A percentile compares a stretch with the other conserved stretches of the same genome.
These are phyloP conservation scores for Chlorella vulgaris DNA, from an alignment of 139 green algal species.

Conservation along the genomic window DNA sequence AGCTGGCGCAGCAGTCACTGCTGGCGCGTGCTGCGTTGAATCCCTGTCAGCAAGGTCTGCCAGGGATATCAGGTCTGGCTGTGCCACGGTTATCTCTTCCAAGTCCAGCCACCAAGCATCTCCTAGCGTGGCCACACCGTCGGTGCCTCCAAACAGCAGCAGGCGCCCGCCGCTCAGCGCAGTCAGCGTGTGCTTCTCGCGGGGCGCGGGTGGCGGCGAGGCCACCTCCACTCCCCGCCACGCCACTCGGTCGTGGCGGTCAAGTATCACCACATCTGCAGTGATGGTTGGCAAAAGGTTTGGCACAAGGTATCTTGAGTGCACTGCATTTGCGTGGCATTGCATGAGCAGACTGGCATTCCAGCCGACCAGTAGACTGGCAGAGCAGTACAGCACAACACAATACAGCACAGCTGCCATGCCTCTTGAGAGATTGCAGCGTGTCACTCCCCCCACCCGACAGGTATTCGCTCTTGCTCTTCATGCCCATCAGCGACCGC, in stretches of 20 bases:
- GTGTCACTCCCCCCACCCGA: too few relatives aligned
- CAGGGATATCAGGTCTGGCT: conserved; percentile 30
- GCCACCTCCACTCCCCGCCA: conserved; percentile 24
- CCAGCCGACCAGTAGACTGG: too few relatives aligned
- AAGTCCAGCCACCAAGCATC: conserved; percentile 46
- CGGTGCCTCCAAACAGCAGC: conserved; percentile 68
- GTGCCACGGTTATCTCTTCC: conserved; percentile 27
- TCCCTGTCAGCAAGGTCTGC: conserved; percentile 27
- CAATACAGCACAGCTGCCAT: too few relatives aligned
- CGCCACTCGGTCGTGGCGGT: conserved; percentile 25
- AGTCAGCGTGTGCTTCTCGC: conserved; percentile 77
- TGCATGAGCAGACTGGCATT: too few relatives aligned
- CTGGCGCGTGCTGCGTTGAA: background rate
- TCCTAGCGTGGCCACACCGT: conserved; percentile 37
- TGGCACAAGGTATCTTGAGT: too few relatives aligned
- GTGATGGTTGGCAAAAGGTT: background rate
- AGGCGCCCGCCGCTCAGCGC: conserved; percentile 53
- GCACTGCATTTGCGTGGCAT: too few relatives aligned
- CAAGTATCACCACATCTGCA: conserved; percentile 38
- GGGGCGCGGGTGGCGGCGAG: conserved; percentile 37
- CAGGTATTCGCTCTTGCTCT: conserved; percentile 39
- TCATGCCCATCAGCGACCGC: conserved; percentile 34
- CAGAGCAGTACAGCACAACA: too few relatives aligned
- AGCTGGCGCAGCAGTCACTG: background rate
- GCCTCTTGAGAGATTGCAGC: too few relatives aligned